phyloP scores from a whole-genome alignment of 106 monocot genomes.

The Triglochin maritima region DNA sequence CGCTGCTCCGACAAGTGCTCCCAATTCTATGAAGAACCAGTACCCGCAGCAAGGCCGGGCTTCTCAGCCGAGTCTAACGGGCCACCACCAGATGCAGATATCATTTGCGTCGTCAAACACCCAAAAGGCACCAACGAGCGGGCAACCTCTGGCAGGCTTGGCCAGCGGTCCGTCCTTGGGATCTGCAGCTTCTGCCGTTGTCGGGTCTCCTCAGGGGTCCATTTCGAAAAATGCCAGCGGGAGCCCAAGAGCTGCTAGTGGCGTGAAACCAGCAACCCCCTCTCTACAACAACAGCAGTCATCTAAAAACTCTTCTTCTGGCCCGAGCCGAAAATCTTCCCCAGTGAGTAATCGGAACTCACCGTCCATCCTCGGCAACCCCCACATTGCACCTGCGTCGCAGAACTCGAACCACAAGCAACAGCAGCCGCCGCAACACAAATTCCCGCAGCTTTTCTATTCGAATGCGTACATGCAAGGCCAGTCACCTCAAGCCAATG shows the following conservation, averaged over 20 bases:
- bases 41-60: constrained; percentile 27
- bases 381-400: background rate
- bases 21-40: constrained; percentile 28
- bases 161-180: constrained; percentile 3
- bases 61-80: constrained; percentile 7
- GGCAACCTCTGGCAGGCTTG: constrained; percentile 9
- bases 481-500: constrained; percentile 6
- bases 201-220: constrained; percentile 37
- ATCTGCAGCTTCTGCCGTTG: constrained; percentile 17
- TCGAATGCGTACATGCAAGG: background rate
- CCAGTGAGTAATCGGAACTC: constrained; percentile 7
- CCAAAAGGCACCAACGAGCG: constrained; percentile 7
- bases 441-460: constrained; percentile 15
- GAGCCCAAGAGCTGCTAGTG: constrained; percentile 39
- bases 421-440: constrained; percentile 5
- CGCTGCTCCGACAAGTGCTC: background rate
- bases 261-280: background rate
- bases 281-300: constrained; percentile 31
- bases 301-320: constrained; percentile 26
- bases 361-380: constrained; percentile 8
- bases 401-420: constrained; percentile 4
- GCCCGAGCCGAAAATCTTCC: constrained; percentile 24
- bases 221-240: constrained; percentile 29
- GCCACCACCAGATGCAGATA: constrained; percentile 52
- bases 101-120: constrained; percentile 44